Evolutionary conservation across 2,329 filamentous ascomycete genomes (phyloP), one percentile per base, ranked within the genome.

Genomic region (Aspergillus intermedius): DNA sequence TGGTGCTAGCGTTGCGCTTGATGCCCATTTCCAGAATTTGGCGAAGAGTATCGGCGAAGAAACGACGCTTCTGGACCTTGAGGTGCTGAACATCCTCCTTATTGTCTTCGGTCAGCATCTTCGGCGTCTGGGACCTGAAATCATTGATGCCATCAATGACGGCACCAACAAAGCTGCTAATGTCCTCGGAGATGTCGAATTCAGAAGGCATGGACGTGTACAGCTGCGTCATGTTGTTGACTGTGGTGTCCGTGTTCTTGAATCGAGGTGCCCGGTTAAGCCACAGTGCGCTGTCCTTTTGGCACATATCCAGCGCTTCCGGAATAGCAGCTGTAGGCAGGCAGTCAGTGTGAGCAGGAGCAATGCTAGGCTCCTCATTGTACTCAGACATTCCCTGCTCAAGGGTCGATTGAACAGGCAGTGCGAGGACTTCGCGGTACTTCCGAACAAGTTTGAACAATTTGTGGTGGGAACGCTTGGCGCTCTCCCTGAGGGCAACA

Each of bases 391-490:
- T 55, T 32, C 60, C 57, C 54, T 63, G 63, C 47, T 64, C 57
- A 30, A 72, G 51, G 22, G 94, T 74, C 0, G 74, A 67, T 48
- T 83, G 83, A 60, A 91, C 84, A 4, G 91, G 82, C 64, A 91
- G 86, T 17, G 83, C 83, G 15, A 98, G 77, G 9, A 94, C 70
- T 15, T 78, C 78, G 39, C 93, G 83, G 70, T 95, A 98, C 70
- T 96, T 97, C 48, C 88, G 81, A 41, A 98, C 87, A 32, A 95
- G 76, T 58, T 88, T 88, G 73, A 95, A 95, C 2, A 98, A 79
- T 68, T 95, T 96, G 60, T 86, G 82, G 63, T 98, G 93, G 17
- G 91, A 96, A 51, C 85, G 86, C 59, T 86, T 85, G 1, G 93
- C 90, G 67, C 91, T 97, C 62, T 96, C 90, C 56, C 85, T 82